These are phyloP conservation scores for Leccinum angustisporum DNA, from an alignment of 1,284 basidiomycete species.

Conservation along the genomic window DNA sequence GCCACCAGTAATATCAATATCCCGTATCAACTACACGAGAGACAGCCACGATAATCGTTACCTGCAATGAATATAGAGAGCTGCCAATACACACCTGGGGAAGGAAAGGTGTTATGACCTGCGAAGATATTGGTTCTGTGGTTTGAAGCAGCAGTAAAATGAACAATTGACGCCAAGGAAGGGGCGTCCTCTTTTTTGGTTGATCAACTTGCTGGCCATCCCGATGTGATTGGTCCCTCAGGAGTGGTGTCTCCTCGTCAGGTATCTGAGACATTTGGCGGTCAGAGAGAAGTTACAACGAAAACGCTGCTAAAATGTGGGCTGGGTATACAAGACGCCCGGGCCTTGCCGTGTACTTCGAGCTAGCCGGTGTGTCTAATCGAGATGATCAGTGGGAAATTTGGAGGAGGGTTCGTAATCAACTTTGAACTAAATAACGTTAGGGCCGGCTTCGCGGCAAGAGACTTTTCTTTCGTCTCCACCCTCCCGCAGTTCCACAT, in stretches of 20 bases:
- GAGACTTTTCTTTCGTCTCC: too few species aligned
- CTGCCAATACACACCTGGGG: conserved; percentile 46
- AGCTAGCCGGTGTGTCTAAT: too few species aligned
- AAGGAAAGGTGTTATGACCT: conserved; percentile 74
- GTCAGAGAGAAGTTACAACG: background rate
- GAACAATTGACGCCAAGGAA: conserved; percentile 68
- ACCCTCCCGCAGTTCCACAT: too few species aligned
- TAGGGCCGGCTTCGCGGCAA: too few species aligned
- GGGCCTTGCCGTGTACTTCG: too few species aligned
- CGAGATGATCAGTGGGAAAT: too few species aligned
- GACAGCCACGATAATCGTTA: background rate
- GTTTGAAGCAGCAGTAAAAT: conserved; percentile 67
- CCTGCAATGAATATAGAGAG: background rate
- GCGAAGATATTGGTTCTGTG: conserved; percentile 61
- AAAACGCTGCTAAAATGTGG: background rate
- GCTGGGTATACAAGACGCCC: background rate
- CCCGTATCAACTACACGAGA: conserved; percentile 43
- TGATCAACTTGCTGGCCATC: background rate
- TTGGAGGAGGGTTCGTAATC: too few species aligned
- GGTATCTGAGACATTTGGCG: conserved; percentile 3
- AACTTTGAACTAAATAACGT: too few species aligned
- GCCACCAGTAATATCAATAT: conserved; percentile 47
- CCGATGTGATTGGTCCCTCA: conserved; percentile 8
- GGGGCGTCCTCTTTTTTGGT: conserved; percentile 43
- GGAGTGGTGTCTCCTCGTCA: conserved; percentile 32